Conservation (phyloP, 2,329 filamentous ascomycete species). For the Cordyceps farinosa region DNA sequence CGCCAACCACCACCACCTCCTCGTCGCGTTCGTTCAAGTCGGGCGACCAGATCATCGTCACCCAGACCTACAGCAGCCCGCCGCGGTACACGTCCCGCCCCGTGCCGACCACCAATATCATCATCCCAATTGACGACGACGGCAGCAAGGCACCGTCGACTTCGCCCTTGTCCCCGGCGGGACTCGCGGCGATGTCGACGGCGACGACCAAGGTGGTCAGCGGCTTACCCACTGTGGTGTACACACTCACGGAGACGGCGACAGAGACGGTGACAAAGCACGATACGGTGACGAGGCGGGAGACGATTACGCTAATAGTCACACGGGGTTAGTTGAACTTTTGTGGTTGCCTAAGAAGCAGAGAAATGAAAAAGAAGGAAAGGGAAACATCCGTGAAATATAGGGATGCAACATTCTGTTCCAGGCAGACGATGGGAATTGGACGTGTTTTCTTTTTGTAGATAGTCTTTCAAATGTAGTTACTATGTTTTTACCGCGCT, state of each 20-base stretch:
- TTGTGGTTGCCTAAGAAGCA: neutral
- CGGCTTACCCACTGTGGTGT: slow-evolving; percentile 34
- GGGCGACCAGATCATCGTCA: slow-evolving; percentile 21
- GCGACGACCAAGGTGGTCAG: slow-evolving; percentile 26
- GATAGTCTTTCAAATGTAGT: neutral
- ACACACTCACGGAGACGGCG: slow-evolving; percentile 36
- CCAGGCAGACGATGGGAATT: neutral
- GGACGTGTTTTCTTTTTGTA: neutral
- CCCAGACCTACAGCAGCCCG: neutral
- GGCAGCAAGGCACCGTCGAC: neutral
- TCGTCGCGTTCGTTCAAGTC: neutral
- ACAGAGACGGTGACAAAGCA: slow-evolving; percentile 29
- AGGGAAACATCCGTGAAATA: neutral
- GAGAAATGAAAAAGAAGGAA: neutral
- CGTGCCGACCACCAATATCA: neutral
- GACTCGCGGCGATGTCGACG: neutral
- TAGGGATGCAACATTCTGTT: neutral
- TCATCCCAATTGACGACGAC: neutral
- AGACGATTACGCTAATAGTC: slow-evolving; percentile 25
- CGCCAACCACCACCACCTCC: neutral
- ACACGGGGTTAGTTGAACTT: neutral
- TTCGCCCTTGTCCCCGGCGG: no score
- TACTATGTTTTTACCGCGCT: neutral
- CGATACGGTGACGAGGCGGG: slow-evolving; percentile 23
- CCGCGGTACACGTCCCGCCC: neutral